Conservation (phyloP, 2,329 filamentous ascomycete genomes). For the Pseudocercospora macadamiae region DNA sequence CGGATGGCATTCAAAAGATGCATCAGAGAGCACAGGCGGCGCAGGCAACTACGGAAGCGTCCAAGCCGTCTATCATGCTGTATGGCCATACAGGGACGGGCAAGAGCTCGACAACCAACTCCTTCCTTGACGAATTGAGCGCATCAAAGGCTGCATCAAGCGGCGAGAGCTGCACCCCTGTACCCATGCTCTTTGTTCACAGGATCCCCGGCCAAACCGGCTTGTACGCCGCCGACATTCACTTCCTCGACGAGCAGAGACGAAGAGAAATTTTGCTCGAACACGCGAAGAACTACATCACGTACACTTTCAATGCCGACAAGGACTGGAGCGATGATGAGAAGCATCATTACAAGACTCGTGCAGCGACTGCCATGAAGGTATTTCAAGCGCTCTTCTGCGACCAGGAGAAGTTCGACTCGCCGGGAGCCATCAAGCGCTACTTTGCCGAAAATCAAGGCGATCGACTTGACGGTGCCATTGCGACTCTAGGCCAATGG, state of each 20-base stretch:
- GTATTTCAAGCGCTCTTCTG: slow-evolving; percentile 22
- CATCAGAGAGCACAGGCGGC: not conserved
- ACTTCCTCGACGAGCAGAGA: not conserved
- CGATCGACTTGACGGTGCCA: too few species aligned
- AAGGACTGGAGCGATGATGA: slow-evolving; percentile 8
- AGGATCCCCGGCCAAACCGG: not conserved
- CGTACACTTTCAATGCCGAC: slow-evolving; percentile 11
- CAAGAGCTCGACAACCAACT: slow-evolving; percentile 16
- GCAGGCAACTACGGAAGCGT: not conserved
- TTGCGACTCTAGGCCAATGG: not conserved
- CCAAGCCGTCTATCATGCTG: slow-evolving; percentile 7
- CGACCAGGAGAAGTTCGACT: slow-evolving; percentile 15
- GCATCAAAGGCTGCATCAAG: slow-evolving; percentile 13
- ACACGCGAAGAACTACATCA: slow-evolving; percentile 3
- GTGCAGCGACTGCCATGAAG: slow-evolving; percentile 10
- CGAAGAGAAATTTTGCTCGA: slow-evolving; percentile 6
- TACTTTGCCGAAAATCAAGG: too few species aligned
- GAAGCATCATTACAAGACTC: not conserved
- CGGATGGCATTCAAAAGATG: not conserved
- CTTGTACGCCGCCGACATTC: slow-evolving; percentile 13
- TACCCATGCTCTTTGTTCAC: slow-evolving; percentile 10
- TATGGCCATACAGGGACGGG: slow-evolving; percentile 11
- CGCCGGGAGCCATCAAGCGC: slow-evolving; percentile 4
- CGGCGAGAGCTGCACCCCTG: slow-evolving; percentile 15
- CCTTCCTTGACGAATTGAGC: slow-evolving; percentile 12